Conservation (phyloP, 2,329 filamentous ascomycete genomes). For the Alternaria angustiovoidea region DNA sequence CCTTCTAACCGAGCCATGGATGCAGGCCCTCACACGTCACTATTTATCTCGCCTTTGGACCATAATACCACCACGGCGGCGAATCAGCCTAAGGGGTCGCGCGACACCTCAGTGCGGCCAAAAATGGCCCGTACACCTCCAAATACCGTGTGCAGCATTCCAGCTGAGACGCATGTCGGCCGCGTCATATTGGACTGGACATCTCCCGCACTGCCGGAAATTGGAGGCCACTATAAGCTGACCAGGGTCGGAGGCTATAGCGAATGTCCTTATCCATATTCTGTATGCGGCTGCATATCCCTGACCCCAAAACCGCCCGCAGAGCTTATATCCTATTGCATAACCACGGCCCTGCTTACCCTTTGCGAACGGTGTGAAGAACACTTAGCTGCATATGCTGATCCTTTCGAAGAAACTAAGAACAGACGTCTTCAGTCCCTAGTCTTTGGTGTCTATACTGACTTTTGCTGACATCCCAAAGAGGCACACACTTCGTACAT, state of each 20-base stretch:
- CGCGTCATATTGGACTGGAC: conserved; percentile 6
- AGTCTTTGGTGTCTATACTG: conserved; percentile 6
- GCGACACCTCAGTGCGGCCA: not conserved
- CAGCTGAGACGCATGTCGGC: not conserved
- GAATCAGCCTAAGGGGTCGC: not conserved
- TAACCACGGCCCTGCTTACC: conserved; percentile 18
- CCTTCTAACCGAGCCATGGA: conserved; percentile 8
- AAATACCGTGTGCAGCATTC: not conserved
- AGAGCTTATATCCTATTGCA: conserved; percentile 18
- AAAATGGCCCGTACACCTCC: not conserved
- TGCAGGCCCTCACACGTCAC: conserved; percentile 12
- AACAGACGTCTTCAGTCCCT: conserved; percentile 25
- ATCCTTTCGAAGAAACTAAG: conserved; percentile 13
- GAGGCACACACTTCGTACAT: not conserved
- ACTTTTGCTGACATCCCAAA: conserved; percentile 1
- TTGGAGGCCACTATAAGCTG: conserved; percentile 11
- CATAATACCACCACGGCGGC: conserved; percentile 3
- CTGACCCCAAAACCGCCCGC: conserved; percentile 16
- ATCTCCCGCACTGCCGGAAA: conserved; percentile 16
- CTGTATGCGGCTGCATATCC: conserved; percentile 22
- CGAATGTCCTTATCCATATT: conserved; percentile 7
- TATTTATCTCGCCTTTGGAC: not conserved
- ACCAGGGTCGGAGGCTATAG: conserved; percentile 7
- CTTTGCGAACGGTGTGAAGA: conserved; percentile 34
- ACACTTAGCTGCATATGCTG: conserved; percentile 23